Evolutionary conservation across 1,139 yeast genomes (phyloP).

Genomic region (Pichia sp.): DNA sequence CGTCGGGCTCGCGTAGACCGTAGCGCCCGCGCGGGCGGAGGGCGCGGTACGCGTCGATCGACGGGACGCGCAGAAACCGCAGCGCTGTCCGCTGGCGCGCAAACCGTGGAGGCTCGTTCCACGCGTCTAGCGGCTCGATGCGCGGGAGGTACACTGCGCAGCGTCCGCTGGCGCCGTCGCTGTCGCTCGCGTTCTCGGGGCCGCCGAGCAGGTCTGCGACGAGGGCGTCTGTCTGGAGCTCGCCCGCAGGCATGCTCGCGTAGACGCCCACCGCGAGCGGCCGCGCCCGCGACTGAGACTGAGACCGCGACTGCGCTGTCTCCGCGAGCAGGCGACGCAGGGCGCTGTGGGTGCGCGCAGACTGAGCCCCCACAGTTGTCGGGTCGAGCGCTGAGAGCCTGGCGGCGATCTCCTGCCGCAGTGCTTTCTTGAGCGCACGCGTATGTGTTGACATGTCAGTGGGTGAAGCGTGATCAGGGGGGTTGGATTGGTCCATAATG

Average conservation of each 20-base stretch:
- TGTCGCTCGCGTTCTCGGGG: neutral
- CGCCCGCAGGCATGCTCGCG: slow-evolving; percentile 61
- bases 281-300: neutral
- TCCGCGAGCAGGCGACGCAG: neutral
- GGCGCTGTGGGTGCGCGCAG: neutral
- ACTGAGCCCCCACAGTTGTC: neutral
- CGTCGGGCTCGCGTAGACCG: slow-evolving; percentile 59
- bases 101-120: slow-evolving; percentile 24
- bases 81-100: slow-evolving; percentile 42
- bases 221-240: slow-evolving; percentile 47
- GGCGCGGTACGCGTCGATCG: slow-evolving; percentile 34
- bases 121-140: slow-evolving; percentile 30
- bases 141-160: slow-evolving; percentile 43
- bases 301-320: neutral
- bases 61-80: slow-evolving; percentile 46
- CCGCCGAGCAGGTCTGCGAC: slow-evolving; percentile 30
- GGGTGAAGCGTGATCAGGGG: neutral
- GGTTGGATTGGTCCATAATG: neutral
- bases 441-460: neutral
- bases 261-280: slow-evolving; percentile 43
- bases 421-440: neutral
- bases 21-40: slow-evolving; percentile 66
- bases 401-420: neutral
- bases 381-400: neutral
- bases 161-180: slow-evolving; percentile 34